Conservation (phyloP, 2,329 filamentous ascomycete genomes). For the Lachnellula suecica region DNA sequence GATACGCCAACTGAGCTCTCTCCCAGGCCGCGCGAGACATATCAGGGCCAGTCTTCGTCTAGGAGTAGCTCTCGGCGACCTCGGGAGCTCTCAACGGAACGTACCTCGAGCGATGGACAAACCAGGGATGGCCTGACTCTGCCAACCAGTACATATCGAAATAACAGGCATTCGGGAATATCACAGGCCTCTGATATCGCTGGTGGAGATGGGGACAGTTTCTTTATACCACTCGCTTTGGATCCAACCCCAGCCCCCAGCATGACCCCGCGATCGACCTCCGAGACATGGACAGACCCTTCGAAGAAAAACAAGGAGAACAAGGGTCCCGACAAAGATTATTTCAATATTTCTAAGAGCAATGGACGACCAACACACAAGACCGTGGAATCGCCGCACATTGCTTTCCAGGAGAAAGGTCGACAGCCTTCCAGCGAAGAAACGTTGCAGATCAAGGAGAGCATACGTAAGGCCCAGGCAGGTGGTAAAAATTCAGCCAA, state of each 20-base stretch:
- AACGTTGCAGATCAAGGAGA: conserved; percentile 45
- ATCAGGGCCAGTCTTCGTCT: conserved; percentile 55
- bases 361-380: conserved; percentile 38
- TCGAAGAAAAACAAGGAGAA: conserved; percentile 38
- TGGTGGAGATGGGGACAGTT: conserved; percentile 50
- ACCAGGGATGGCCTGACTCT: conserved; percentile 64
- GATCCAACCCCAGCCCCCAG: conserved; percentile 62
- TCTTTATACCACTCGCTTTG: conserved; percentile 74
- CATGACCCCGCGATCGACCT: conserved; percentile 52
- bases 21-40: conserved; percentile 55
- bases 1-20: conserved; percentile 71
- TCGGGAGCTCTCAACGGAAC: conserved; percentile 51
- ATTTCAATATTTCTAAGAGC: conserved; percentile 52
- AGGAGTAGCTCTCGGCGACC: conserved; percentile 50
- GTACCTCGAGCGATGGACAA: conserved; percentile 39
- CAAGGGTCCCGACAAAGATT: conserved; percentile 48
- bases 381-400: conserved; percentile 66
- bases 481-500: conserved; percentile 25
- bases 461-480: conserved; percentile 41
- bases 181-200: conserved; percentile 47
- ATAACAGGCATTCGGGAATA: conserved; percentile 73
- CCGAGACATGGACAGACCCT: conserved; percentile 45
- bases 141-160: conserved; percentile 75
- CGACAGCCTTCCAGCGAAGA: conserved; percentile 63
- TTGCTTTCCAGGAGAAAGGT: conserved; percentile 85